Evolutionary conservation across 169 alveolate species (phyloP).

Genomic region (Cryptosporidium muris): DNA sequence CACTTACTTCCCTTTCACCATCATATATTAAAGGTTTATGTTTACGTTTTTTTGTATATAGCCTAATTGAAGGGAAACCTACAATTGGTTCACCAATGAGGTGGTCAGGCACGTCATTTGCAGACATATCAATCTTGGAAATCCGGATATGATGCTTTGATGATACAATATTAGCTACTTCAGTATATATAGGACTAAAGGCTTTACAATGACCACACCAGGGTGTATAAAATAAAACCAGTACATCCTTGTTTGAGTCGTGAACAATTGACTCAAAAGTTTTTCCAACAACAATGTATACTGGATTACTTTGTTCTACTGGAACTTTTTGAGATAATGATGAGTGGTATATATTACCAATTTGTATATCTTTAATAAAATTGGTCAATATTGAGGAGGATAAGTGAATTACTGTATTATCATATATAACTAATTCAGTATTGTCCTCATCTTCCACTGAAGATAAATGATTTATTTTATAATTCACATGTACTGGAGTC

Average conservation of each 20-base stretch:
- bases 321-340: slow-evolving; percentile 39
- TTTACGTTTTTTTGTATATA: slow-evolving; percentile 59
- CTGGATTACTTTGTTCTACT: slow-evolving; percentile 70
- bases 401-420: slow-evolving; percentile 44
- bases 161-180: slow-evolving; percentile 81
- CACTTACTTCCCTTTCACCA: slow-evolving; percentile 54
- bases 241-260: slow-evolving; percentile 80
- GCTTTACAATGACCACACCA: slow-evolving; percentile 91
- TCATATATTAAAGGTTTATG: slow-evolving; percentile 45
- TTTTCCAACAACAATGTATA: slow-evolving; percentile 80
- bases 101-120: slow-evolving; percentile 76
- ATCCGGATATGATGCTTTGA: slow-evolving; percentile 76
- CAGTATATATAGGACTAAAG: slow-evolving; percentile 85
- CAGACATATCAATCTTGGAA: slow-evolving; percentile 86
- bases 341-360: slow-evolving; percentile 24
- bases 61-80: slow-evolving; percentile 72
- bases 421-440: slow-evolving; percentile 41
- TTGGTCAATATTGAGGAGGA: slow-evolving; percentile 48
- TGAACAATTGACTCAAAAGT: slow-evolving; percentile 81
- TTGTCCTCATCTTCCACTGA: slow-evolving; percentile 27
- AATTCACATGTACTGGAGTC: not conserved
- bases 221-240: slow-evolving; percentile 88
- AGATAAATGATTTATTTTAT: slow-evolving; percentile 1
- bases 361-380: slow-evolving; percentile 45
- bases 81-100: slow-evolving; percentile 41